phyloP scores from a whole-genome alignment of 768 basidiomycete species.

The Cystofilobasidium bisporidii region DNA sequence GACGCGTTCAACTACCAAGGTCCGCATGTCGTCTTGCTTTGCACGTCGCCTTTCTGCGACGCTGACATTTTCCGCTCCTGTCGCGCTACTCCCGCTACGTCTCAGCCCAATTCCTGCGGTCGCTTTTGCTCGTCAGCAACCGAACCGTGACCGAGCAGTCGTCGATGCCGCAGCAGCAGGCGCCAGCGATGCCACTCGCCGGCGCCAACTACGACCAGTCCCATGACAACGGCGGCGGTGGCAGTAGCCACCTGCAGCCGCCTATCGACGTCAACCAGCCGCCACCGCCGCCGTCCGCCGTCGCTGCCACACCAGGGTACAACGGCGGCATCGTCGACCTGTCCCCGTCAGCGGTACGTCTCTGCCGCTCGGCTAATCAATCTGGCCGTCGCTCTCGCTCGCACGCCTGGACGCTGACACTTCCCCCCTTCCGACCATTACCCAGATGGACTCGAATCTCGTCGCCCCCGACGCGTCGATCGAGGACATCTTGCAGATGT shows the following conservation, averaged over 20 bases:
- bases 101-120: constrained; percentile 1
- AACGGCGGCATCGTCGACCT: background rate
- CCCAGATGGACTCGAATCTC: background rate
- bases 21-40: background rate
- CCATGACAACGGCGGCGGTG: background rate
- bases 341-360: background rate
- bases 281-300: background rate
- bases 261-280: background rate
- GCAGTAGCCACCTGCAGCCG: background rate
- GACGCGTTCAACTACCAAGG: constrained; percentile 2
- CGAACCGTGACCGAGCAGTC: background rate
- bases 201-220: background rate
- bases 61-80: background rate
- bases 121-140: background rate
- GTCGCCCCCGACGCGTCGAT: constrained; percentile 3
- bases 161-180: background rate
- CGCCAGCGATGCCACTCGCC: too few species aligned
- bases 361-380: background rate
- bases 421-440: background rate
- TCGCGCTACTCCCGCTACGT: background rate
- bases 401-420: background rate
- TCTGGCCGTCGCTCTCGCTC: background rate
- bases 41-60: background rate
- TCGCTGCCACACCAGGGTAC: background rate
- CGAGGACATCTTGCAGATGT: background rate